Base-by-base conservation (phyloP, 352 stramenopile genomes). In the Pythium monospermum region DNA sequence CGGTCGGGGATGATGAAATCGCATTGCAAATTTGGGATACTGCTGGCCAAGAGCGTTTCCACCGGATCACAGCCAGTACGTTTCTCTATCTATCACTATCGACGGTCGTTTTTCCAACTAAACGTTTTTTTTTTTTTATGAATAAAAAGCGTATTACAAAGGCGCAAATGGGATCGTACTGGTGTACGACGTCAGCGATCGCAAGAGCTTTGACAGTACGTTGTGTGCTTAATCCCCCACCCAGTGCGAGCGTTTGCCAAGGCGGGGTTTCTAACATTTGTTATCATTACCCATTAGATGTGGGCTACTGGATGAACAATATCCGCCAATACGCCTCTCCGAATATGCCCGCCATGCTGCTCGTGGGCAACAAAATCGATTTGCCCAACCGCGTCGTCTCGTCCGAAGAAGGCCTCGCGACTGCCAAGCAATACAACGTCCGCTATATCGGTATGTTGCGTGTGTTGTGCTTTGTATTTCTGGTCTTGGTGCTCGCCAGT, bases 251-350 rank as follows among this genome's bases (percentile, higher is more conserved):
- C 10, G 16, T 22, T n/a, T n/a, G n/a, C n/a, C n/a, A n/a, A n/a
- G n/a, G n/a, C n/a, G n/a, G n/a, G n/a, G n/a, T n/a, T n/a, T n/a
- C n/a, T n/a, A n/a, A n/a, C n/a, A n/a, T n/a, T n/a, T n/a, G n/a
- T n/a, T n/a, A n/a, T n/a, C n/a, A n/a, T n/a, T n/a, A n/a, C n/a
- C 59, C 8, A 8, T 25, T 40, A 94, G 83, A 97, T 42, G 88
- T 98, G 41, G 87, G 82, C 57, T 97, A 97, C 57, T 98, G 92
- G 92, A 96, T 97, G 86, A 94, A 97, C 56, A 97, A 97, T 58
- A 97, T 98, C 50, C 83, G 91, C 13, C 80, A 93, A 49, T 91
- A 95, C 53, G 89, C 86, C 18, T 72, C 76, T 1, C 71, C 76
- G 30, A 71, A 72, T 43, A 84, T 89, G 63, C 81, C 74, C 21